Conservation (phyloP, 192 early-diverging fungal genomes). For the Ramicandelaber brevisporus region DNA sequence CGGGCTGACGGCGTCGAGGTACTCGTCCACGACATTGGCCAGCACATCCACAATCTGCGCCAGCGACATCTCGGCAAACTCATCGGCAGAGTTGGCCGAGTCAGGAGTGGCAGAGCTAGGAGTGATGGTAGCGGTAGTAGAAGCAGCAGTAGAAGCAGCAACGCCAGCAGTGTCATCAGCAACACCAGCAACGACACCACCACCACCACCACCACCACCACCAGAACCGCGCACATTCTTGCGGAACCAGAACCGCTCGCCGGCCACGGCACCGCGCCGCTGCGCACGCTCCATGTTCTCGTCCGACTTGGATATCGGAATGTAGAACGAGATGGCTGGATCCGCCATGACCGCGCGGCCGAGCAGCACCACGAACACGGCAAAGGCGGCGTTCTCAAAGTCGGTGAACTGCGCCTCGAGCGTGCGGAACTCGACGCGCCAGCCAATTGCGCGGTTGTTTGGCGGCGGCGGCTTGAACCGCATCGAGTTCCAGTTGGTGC, state of each 20-base stretch:
- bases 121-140: too few species aligned
- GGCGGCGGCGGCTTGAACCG: slow-evolving; percentile 72
- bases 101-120: too few species aligned
- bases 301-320: slow-evolving; percentile 63
- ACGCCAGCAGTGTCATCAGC: too few species aligned
- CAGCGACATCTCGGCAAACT: slow-evolving; percentile 51
- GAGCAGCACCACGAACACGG: slow-evolving; percentile 60
- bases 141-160: too few species aligned
- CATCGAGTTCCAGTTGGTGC: slow-evolving; percentile 72
- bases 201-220: slow-evolving; percentile 10
- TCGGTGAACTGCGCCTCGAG: slow-evolving; percentile 76
- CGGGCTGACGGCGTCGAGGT: slow-evolving; percentile 35
- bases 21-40: slow-evolving; percentile 27
- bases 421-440: slow-evolving; percentile 71
- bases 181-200: slow-evolving; percentile 14
- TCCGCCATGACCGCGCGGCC: slow-evolving; percentile 47
- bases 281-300: slow-evolving; percentile 59
- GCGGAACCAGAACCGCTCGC: slow-evolving; percentile 54
- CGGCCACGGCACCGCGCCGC: slow-evolving; percentile 34
- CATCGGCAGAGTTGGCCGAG: too few species aligned
- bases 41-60: slow-evolving; percentile 60
- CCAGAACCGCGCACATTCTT: too few species aligned
- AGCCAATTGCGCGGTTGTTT: slow-evolving; percentile 36
- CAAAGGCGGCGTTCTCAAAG: slow-evolving; percentile 65
- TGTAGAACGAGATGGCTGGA: slow-evolving; percentile 52